Evolutionary conservation across 2,329 filamentous ascomycete species (phyloP).

Genomic region (Colletotrichum sp.): DNA sequence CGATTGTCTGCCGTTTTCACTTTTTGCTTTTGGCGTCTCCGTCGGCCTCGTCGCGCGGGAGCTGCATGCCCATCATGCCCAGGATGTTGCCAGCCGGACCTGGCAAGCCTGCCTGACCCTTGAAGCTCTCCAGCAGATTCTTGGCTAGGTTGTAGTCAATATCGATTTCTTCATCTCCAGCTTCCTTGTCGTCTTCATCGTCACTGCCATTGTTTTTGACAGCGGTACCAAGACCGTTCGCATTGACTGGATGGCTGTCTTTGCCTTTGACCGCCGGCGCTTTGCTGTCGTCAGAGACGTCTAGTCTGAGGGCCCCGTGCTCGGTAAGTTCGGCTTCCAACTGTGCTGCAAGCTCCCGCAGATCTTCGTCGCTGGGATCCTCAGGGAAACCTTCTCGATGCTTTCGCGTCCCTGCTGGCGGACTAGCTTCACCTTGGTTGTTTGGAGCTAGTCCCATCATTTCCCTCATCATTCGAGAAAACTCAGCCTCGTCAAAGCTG

Average conservation of each 20-base stretch:
- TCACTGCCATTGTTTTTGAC: conserved; percentile 15
- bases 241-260: neutral
- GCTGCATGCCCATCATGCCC: conserved; percentile 80
- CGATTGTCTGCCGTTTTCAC: neutral
- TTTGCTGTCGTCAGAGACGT: conserved; percentile 38
- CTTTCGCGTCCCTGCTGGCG: conserved; percentile 28
- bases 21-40: conserved; percentile 32
- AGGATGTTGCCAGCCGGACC: conserved; percentile 90
- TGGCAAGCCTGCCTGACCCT: conserved; percentile 83
- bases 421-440: neutral
- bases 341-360: conserved; percentile 67
- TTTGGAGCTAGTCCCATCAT: conserved; percentile 75
- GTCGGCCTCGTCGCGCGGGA: conserved; percentile 80
- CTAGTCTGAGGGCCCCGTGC: conserved; percentile 68
- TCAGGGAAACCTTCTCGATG: conserved; percentile 29
- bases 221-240: neutral
- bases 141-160: conserved; percentile 88
- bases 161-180: conserved; percentile 66
- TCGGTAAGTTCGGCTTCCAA: conserved; percentile 77
- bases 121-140: conserved; percentile 92
- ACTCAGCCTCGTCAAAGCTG: conserved; percentile 84
- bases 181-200: conserved; percentile 50
- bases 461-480: conserved; percentile 86
- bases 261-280: conserved; percentile 30
- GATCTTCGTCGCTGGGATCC: conserved; percentile 59